Evolutionary conservation across 352 stramenopile species (phyloP).

Genomic region (Phytophthora pinifolia): DNA sequence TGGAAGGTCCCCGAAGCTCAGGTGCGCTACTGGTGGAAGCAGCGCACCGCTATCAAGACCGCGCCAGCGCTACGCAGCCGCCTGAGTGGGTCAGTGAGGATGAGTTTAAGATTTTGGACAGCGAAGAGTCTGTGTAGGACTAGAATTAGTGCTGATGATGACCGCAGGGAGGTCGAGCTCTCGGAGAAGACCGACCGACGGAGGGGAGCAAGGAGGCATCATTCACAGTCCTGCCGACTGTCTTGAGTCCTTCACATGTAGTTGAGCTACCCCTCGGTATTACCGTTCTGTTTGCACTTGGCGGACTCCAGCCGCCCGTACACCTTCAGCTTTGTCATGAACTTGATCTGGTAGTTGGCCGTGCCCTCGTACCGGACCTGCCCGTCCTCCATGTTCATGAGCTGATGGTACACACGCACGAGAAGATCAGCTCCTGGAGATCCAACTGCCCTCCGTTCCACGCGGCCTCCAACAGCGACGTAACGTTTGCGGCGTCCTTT

Average conservation of each 20-base stretch:
- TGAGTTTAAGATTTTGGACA: no score
- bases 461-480: not conserved
- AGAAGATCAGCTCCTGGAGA: slow-evolving; percentile 3
- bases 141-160: no score
- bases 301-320: slow-evolving; percentile 6
- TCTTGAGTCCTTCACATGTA: slow-evolving; percentile 13
- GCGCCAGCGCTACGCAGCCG: slow-evolving; percentile 1
- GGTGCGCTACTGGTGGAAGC: slow-evolving; percentile 2
- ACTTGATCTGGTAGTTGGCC: not conserved
- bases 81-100: not conserved
- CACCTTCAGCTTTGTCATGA: slow-evolving; percentile 5
- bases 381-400: not conserved
- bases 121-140: no score
- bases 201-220: no score
- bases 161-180: no score
- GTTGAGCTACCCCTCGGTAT: slow-evolving; percentile 9
- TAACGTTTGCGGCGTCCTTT: not conserved
- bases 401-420: not conserved
- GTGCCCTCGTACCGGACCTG: not conserved
- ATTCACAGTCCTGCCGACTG: slow-evolving; percentile 11
- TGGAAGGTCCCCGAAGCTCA: slow-evolving; percentile 3
- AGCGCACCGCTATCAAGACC: slow-evolving; percentile 11
- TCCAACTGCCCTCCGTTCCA: slow-evolving; percentile 1
- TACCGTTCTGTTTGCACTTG: not conserved
- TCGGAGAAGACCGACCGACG: no score